Percentiles rank a stretch among this genome's conserved stretches.
Evolutionary conservation across 345 rosid genomes (phyloP).

Genomic region (Adansonia digitata): DNA sequence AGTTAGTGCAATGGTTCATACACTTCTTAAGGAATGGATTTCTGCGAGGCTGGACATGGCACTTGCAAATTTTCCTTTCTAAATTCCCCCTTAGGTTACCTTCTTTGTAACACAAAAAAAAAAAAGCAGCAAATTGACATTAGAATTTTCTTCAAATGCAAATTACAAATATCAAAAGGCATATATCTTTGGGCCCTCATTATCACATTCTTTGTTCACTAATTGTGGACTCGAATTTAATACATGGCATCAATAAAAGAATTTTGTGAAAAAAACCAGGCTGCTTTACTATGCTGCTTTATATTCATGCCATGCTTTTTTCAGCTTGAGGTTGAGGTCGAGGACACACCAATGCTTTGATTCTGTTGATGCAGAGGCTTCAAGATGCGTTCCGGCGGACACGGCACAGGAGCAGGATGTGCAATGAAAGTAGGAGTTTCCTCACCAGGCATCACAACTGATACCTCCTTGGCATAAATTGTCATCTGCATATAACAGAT

Average conservation of each 20-base stretch:
- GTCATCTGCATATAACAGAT: constrained; percentile 51
- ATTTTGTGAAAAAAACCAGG: neutral
- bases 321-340: neutral
- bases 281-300: neutral
- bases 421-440: constrained; percentile 75
- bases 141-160: neutral
- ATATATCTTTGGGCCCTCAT: neutral
- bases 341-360: neutral
- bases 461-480: constrained; percentile 69
- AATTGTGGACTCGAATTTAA: neutral
- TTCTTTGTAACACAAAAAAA: too few relatives aligned
- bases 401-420: constrained; percentile 62
- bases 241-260: neutral
- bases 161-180: constrained; percentile 1
- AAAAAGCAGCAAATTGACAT: neutral
- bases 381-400: constrained; percentile 29
- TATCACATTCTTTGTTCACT: neutral
- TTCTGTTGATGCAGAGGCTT: constrained; percentile 21
- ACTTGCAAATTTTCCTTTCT: too few relatives aligned
- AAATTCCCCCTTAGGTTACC: too few relatives aligned
- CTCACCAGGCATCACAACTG: constrained; percentile 93
- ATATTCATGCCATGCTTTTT: neutral
- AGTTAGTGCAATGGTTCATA: too few relatives aligned
- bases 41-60: neutral
- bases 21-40: too few relatives aligned